Percentiles rank a stretch among this genome's conserved stretches.
These are phyloP conservation scores for Lipomyces yarrowii DNA, from an alignment of 1,139 yeast genomes.

Conservation along the genomic window DNA sequence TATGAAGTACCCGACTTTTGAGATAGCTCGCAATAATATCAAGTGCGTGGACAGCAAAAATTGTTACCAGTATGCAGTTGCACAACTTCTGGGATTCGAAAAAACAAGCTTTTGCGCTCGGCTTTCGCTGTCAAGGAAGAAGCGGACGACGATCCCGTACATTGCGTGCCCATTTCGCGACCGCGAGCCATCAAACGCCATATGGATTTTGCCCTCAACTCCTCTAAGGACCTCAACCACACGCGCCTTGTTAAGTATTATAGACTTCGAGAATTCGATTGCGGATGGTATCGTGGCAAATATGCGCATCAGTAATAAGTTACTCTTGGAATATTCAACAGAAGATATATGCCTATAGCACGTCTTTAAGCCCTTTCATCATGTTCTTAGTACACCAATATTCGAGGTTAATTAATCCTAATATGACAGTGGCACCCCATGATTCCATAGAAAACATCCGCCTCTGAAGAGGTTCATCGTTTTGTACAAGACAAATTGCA, in stretches of 20 bases:
- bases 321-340: too few relatives aligned
- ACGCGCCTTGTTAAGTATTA: neutral
- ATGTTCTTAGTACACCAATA: too few relatives aligned
- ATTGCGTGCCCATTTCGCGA: slow-evolving; percentile 3
- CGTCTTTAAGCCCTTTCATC: too few relatives aligned
- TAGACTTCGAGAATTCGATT: slow-evolving; percentile 1
- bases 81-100: neutral
- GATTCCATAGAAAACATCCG: too few relatives aligned
- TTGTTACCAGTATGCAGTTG: neutral
- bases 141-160: slow-evolving; percentile 4
- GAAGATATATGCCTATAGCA: too few relatives aligned
- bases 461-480: too few relatives aligned
- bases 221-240: neutral
- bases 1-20: neutral
- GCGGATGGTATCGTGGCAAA: neutral
- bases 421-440: too few relatives aligned
- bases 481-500: too few relatives aligned
- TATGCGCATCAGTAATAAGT: neutral
- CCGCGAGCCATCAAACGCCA: slow-evolving; percentile 1
- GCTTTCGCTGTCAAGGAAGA: neutral
- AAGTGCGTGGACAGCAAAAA: slow-evolving; percentile 1
- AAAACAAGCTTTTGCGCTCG: neutral
- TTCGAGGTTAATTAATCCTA: too few relatives aligned
- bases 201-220: neutral
- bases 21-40: neutral